phyloP scores from a whole-genome alignment of 371 early-diverging fungal species.

The Mortierella sp. region DNA sequence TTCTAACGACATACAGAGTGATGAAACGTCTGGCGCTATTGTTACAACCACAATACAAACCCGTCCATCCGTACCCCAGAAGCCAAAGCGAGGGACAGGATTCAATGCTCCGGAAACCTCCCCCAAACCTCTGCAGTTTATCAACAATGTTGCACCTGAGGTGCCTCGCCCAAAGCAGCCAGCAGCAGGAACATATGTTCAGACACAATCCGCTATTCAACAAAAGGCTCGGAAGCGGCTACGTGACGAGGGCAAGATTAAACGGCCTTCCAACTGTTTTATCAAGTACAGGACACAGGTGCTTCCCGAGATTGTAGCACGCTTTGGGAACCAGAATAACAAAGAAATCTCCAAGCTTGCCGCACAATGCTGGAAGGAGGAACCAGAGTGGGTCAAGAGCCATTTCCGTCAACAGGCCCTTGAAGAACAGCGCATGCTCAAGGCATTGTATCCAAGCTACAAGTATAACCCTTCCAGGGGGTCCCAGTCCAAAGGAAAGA shows the following conservation, averaged over 20 bases:
- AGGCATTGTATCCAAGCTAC: conserved; percentile 23
- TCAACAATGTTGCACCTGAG: conserved; percentile 28
- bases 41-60: too few species aligned
- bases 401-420: conserved; percentile 19
- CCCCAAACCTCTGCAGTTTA: conserved; percentile 26
- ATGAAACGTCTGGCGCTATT: too few species aligned
- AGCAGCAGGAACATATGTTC: conserved; percentile 16
- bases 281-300: conserved; percentile 26
- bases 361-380: conserved; percentile 24
- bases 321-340: conserved; percentile 29
- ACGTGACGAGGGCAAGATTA: conserved; percentile 33
- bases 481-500: too few species aligned
- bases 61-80: too few species aligned
- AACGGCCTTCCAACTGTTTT: conserved; percentile 38
- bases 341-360: conserved; percentile 44
- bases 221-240: conserved; percentile 23
- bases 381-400: conserved; percentile 22
- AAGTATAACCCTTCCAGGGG: conserved; percentile 17
- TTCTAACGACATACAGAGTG: too few species aligned
- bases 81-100: neutral
- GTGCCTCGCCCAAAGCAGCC: conserved; percentile 20
- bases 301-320: conserved; percentile 20
- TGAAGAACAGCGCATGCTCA: conserved; percentile 21
- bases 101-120: neutral
- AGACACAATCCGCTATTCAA: conserved; percentile 22